Base-by-base conservation (phyloP, 768 basidiomycete species). In the Trametes cinnabarina region DNA sequence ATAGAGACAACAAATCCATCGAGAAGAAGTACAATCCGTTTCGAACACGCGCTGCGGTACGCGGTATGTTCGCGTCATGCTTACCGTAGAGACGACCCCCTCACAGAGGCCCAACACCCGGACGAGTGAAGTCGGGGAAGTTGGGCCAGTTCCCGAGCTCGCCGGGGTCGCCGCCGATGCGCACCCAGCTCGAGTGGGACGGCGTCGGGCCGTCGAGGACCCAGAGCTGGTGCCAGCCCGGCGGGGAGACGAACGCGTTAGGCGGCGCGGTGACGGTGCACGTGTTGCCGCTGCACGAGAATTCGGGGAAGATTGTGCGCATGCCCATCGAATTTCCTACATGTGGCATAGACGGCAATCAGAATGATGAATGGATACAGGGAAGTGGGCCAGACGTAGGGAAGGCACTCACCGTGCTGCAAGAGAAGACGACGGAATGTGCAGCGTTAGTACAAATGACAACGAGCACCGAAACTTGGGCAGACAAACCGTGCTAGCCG, bases 251-350 rank as follows among this genome's bases (percentile, higher is more conserved):
- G 61, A 74, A 73, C 9, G 81, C 73, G 63, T 90, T 85, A 0
- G 90, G 90, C 10, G 90, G 91, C 0, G 90, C 86, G 6, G 82
- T 82, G 65, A 97, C 86, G 7, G 85, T 87, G 65, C 94, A 88
- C 1, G 81, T 83, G 47, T 80, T 86, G 15, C 87, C 90, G 1
- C 79, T 65, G 69, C 85, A 88, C 7, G 80, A 75, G 68, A 93
- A 87, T 15, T 77, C 80, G 4, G 93, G 87, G 77, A 91, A 90
- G 64, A 92, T 72, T 1, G 82, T 84, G 53, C 87, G 79, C 1
- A 81, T 80, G 1, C 86, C 87, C 86, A 91, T 90, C 0, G 82
- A 72, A 63, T 90, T 91, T 11, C 60, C 60, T 61, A 50, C 3
- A 20, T 41, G 19, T 4, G 26, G 17, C n/a, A 14, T 25, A 7